Percentiles rank a stretch among this genome's conserved stretches.
phyloP scores from a whole-genome alignment of 2,329 filamentous ascomycete species.

The Epichloe glyceriae region DNA sequence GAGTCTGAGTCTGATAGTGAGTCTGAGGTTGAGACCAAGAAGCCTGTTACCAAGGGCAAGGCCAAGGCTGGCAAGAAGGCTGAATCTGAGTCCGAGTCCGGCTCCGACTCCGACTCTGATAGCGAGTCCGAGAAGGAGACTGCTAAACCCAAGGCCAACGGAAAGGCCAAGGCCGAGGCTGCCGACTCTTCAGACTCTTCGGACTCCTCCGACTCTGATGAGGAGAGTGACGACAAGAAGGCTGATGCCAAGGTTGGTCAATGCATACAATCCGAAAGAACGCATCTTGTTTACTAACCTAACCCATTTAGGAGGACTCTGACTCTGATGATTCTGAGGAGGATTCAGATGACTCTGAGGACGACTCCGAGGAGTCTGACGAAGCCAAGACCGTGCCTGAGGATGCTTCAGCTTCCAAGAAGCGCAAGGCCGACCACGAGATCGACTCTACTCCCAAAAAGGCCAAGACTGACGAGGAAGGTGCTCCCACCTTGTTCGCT shows the following conservation, averaged over 20 bases:
- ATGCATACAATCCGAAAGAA: background rate
- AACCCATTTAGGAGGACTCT: background rate
- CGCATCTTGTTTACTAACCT: background rate
- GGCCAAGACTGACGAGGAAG: slow-evolving; percentile 44
- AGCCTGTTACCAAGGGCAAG: slow-evolving; percentile 9
- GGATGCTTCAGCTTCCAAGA: slow-evolving; percentile 29
- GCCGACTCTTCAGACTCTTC: slow-evolving; percentile 19
- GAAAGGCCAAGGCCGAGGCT: slow-evolving; percentile 13
- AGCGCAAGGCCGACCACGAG: slow-evolving; percentile 36
- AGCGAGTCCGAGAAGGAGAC: slow-evolving; percentile 26
- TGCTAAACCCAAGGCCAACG: slow-evolving; percentile 11
- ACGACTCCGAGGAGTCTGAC: slow-evolving; percentile 23
- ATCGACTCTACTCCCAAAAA: slow-evolving; percentile 49
- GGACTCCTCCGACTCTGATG: slow-evolving; percentile 18
- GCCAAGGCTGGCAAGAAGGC: slow-evolving; percentile 13
- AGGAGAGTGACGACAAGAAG: slow-evolving; percentile 11
- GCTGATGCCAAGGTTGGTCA: slow-evolving; percentile 18
- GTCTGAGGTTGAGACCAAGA: slow-evolving; percentile 22
- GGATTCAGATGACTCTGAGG: slow-evolving; percentile 18
- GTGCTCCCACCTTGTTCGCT: slow-evolving; percentile 59
- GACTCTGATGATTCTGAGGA: slow-evolving; percentile 18
- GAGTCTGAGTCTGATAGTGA: slow-evolving; percentile 23
- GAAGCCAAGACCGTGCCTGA: slow-evolving; percentile 21
- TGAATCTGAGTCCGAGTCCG: slow-evolving; percentile 19
- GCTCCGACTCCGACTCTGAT: slow-evolving; percentile 23